A percentile compares a stretch with the other conserved stretches of the same genome.
Evolutionary conservation across 768 basidiomycete genomes (phyloP).

Genomic region (Sarcomyxa edulis): DNA sequence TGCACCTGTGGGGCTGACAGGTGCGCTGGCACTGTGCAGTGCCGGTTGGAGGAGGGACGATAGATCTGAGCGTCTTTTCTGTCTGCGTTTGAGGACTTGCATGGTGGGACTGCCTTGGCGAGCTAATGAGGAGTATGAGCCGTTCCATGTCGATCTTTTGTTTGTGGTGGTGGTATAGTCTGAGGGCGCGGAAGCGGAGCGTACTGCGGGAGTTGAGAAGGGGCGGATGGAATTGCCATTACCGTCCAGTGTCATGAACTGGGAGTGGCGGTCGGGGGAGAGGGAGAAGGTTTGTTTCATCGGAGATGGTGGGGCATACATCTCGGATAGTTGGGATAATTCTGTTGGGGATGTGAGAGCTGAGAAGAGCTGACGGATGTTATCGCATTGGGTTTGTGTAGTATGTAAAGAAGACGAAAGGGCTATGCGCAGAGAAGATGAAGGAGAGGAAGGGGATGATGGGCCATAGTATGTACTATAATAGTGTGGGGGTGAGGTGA

Average conservation of each 20-base stretch:
- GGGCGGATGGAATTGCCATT: slow-evolving; percentile 36
- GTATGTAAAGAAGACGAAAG: slow-evolving; percentile 71
- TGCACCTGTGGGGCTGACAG: slow-evolving; percentile 21
- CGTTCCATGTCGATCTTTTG: slow-evolving; percentile 77
- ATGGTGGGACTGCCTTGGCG: slow-evolving; percentile 40
- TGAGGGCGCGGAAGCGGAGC: slow-evolving; percentile 19
- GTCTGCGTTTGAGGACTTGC: slow-evolving; percentile 35
- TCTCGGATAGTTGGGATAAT: slow-evolving; percentile 75
- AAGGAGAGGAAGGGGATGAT: slow-evolving; percentile 41
- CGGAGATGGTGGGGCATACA: slow-evolving; percentile 84
- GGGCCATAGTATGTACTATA: slow-evolving; percentile 32
- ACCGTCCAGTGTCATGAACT: slow-evolving; percentile 20
- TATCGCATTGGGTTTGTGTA: slow-evolving; percentile 77
- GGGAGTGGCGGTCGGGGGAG: slow-evolving; percentile 15
- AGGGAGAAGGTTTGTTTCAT: slow-evolving; percentile 20
- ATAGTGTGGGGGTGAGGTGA: no score
- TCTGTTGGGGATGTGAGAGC: slow-evolving; percentile 70
- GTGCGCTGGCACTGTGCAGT: slow-evolving; percentile 33
- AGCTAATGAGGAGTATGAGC: slow-evolving; percentile 51
- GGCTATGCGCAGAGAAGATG: slow-evolving; percentile 59
- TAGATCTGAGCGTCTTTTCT: slow-evolving; percentile 54
- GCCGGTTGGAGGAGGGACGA: slow-evolving; percentile 35
- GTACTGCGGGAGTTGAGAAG: slow-evolving; percentile 34
- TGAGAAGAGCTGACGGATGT: slow-evolving; percentile 71
- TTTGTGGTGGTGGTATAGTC: slow-evolving; percentile 22